phyloP scores from a whole-genome alignment of 257 asterid species.

The Salvia splendens region DNA sequence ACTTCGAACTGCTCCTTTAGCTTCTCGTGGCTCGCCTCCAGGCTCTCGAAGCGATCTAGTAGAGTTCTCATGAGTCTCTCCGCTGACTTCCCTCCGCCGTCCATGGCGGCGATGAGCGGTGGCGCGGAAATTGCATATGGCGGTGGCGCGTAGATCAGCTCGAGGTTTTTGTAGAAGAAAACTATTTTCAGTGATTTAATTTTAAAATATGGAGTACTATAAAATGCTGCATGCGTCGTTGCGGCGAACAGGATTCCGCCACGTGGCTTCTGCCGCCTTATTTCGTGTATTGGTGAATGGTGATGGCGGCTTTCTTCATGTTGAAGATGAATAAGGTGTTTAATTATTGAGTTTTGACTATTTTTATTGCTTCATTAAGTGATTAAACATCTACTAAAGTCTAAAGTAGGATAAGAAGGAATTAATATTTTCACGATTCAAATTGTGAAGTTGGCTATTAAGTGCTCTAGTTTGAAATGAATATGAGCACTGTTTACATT shows the following conservation, averaged over 20 bases:
- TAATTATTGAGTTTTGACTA: no score
- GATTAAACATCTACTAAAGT: no score
- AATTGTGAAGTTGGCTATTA: no score
- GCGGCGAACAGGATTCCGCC: constrained; percentile 27
- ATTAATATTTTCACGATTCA: no score
- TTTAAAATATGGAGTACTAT: not conserved
- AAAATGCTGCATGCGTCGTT: constrained; percentile 7
- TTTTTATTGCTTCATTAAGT: no score
- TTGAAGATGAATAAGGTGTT: no score
- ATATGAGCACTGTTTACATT: no score
- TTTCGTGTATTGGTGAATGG: no score
- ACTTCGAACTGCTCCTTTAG: constrained; percentile 50
- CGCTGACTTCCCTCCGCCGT: constrained; percentile 40
- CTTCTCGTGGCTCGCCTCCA: constrained; percentile 59
- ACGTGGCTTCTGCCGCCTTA: constrained; percentile 40
- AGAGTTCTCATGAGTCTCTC: constrained; percentile 29
- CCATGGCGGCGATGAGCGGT: constrained; percentile 48
- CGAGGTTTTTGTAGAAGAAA: constrained; percentile 26
- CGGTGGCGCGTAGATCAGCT: constrained; percentile 9
- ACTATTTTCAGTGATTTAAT: constrained; percentile 2
- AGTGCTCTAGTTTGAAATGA: no score
- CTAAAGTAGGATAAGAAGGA: no score
- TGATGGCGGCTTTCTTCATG: no score
- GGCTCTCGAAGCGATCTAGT: constrained; percentile 45
- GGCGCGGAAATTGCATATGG: constrained; percentile 10